Evolutionary conservation across 1,139 yeast species (phyloP).

Genomic region (Trichomonascaceae sp.): DNA sequence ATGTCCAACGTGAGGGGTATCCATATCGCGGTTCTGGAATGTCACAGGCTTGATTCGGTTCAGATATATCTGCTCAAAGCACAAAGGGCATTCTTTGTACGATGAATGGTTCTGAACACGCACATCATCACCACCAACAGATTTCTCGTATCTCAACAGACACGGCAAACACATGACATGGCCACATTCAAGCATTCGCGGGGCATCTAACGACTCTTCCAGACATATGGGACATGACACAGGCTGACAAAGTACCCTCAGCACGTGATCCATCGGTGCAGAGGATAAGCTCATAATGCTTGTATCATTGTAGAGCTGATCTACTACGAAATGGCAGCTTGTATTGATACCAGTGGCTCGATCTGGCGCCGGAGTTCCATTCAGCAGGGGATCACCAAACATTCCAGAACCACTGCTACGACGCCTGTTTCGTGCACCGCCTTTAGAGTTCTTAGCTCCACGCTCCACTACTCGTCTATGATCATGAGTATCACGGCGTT

Average conservation of each 20-base stretch:
- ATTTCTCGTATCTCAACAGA: constrained; percentile 52
- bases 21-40: constrained; percentile 50
- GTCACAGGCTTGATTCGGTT: constrained; percentile 62
- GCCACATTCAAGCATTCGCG: constrained; percentile 93
- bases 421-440: not conserved
- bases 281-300: constrained; percentile 69
- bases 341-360: constrained; percentile 80
- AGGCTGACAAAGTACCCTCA: constrained; percentile 70
- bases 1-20: constrained; percentile 54
- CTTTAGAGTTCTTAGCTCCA: not conserved
- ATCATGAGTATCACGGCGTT: not conserved
- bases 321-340: constrained; percentile 76
- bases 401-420: constrained; percentile 3
- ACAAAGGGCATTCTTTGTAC: constrained; percentile 77
- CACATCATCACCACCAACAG: constrained; percentile 8
- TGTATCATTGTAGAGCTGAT: constrained; percentile 47
- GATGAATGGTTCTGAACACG: constrained; percentile 36
- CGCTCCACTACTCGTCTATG: not conserved
- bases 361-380: constrained; percentile 33
- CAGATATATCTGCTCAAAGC: constrained; percentile 60
- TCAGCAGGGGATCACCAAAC: not conserved
- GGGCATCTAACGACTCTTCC: constrained; percentile 78
- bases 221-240: constrained; percentile 88
- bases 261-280: constrained; percentile 51
- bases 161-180: constrained; percentile 87